These are phyloP conservation scores for Baorangia bicolor DNA, from an alignment of 768 basidiomycete genomes.

Conservation along the genomic window DNA sequence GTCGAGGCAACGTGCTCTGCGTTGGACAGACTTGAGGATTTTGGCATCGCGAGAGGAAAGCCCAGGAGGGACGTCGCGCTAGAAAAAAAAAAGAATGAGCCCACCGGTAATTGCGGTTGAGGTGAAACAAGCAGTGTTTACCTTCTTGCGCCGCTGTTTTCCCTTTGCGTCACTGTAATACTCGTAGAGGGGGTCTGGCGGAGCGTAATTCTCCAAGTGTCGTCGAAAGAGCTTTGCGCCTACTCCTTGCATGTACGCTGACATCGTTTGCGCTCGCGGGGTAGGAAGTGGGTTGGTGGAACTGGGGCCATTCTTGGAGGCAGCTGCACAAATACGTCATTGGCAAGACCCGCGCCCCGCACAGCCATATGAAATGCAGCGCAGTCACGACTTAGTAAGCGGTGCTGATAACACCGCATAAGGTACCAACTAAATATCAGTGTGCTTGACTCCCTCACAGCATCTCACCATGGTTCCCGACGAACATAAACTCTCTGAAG, in stretches of 20 bases:
- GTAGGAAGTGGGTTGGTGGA: background rate
- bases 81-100: slow-evolving; percentile 12
- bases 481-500: slow-evolving; percentile 52
- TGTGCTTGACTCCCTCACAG: background rate
- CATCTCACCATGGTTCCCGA: slow-evolving; percentile 17
- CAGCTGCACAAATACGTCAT: slow-evolving; percentile 15
- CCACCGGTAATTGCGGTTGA: slow-evolving; percentile 16
- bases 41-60: slow-evolving; percentile 73
- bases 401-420: background rate
- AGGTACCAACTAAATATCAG: background rate
- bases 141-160: slow-evolving; percentile 33
- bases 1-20: slow-evolving; percentile 82
- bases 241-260: slow-evolving; percentile 38
- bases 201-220: slow-evolving; percentile 65
- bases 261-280: slow-evolving; percentile 15
- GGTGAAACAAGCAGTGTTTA: slow-evolving; percentile 27
- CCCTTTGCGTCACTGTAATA: slow-evolving; percentile 29
- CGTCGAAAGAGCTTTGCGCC: slow-evolving; percentile 62
- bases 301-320: background rate
- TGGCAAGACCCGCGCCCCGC: background rate
- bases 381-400: slow-evolving; percentile 1
- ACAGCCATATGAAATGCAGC: background rate
- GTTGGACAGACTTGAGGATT: slow-evolving; percentile 72
- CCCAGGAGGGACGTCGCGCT: slow-evolving; percentile 74
- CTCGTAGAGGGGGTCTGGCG: slow-evolving; percentile 73